Evolutionary conservation across 805 yeast species (phyloP).

Genomic region (Candida sakaeoensis): DNA sequence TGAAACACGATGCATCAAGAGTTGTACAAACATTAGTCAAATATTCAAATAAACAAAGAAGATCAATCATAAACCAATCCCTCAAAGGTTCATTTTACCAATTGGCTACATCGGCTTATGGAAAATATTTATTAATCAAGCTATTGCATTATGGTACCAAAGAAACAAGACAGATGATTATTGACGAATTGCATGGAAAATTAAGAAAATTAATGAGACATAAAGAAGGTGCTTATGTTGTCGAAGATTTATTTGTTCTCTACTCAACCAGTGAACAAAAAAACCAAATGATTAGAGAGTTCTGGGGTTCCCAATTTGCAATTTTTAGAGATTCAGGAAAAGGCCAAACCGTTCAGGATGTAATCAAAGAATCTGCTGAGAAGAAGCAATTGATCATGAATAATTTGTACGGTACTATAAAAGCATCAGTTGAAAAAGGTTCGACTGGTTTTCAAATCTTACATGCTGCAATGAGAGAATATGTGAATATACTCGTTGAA

Average conservation of each 20-base stretch:
- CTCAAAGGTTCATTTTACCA: conserved; percentile 74
- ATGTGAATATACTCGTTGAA: conserved; percentile 64
- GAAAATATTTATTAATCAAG: conserved; percentile 86
- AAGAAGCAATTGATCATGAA: conserved; percentile 70
- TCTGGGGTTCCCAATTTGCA: conserved; percentile 95
- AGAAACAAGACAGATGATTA: conserved; percentile 67
- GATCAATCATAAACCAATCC: conserved; percentile 63
- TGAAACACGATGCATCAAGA: conserved; percentile 95
- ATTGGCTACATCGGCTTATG: conserved; percentile 88
- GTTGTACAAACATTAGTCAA: conserved; percentile 92
- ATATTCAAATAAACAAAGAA: conserved; percentile 74
- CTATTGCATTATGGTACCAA: conserved; percentile 89
- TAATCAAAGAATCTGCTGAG: conserved; percentile 65
- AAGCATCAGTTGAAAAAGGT: conserved; percentile 90
- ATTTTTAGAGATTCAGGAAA: conserved; percentile 76
- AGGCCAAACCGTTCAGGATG: conserved; percentile 59
- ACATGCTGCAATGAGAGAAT: conserved; percentile 95
- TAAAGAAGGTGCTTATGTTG: conserved; percentile 96
- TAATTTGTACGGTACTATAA: conserved; percentile 78
- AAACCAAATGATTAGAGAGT: conserved; percentile 89
- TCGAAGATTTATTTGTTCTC: conserved; percentile 84
- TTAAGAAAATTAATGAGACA: conserved; percentile 91
- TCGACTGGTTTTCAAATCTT: conserved; percentile 93
- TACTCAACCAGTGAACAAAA: conserved; percentile 83
- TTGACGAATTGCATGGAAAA: conserved; percentile 86